Evolutionary conservation across 2,329 filamentous ascomycete genomes (phyloP).

Genomic region (Macrophomina pseudophaseolina): DNA sequence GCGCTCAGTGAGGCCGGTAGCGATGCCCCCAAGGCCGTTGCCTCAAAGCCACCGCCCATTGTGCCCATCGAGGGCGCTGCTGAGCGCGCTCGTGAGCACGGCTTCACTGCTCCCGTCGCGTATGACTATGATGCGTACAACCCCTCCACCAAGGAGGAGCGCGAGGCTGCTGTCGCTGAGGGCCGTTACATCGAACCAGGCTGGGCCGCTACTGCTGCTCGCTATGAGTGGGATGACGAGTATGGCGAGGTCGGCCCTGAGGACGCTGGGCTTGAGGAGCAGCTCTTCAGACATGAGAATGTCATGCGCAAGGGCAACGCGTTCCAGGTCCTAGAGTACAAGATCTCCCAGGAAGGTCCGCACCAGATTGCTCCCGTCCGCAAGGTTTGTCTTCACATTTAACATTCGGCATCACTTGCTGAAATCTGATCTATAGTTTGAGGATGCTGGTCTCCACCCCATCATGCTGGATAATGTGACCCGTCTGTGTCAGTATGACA

Average conservation of each 20-base stretch:
- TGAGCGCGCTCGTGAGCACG: conserved; percentile 30
- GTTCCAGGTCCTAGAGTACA: conserved; percentile 65
- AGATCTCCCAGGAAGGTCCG: conserved; percentile 57
- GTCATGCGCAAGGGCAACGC: conserved; percentile 62
- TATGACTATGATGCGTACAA: conserved; percentile 56
- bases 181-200: conserved; percentile 18
- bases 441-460: conserved; percentile 82
- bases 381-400: conserved; percentile 49
- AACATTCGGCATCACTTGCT: conserved; percentile 29
- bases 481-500: conserved; percentile 70
- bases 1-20: conserved; percentile 32
- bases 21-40: conserved; percentile 34
- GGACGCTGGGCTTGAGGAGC: conserved; percentile 70
- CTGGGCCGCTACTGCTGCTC: conserved; percentile 63
- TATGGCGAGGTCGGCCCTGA: conserved; percentile 82
- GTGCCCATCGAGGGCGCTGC: conserved; percentile 19
- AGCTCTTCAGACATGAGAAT: conserved; percentile 70
- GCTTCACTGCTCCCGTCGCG: conserved; percentile 55
- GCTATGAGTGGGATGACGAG: conserved; percentile 86
- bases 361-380: conserved; percentile 54
- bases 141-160: conserved; percentile 29
- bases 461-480: conserved; percentile 76
- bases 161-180: conserved; percentile 30
- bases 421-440: conserved; percentile 61
- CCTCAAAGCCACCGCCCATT: conserved; percentile 32